A percentile compares a stretch with the other conserved stretches of the same genome.
Conservation (phyloP, 805 yeast species). For the Blastobotrys robertii region DNA sequence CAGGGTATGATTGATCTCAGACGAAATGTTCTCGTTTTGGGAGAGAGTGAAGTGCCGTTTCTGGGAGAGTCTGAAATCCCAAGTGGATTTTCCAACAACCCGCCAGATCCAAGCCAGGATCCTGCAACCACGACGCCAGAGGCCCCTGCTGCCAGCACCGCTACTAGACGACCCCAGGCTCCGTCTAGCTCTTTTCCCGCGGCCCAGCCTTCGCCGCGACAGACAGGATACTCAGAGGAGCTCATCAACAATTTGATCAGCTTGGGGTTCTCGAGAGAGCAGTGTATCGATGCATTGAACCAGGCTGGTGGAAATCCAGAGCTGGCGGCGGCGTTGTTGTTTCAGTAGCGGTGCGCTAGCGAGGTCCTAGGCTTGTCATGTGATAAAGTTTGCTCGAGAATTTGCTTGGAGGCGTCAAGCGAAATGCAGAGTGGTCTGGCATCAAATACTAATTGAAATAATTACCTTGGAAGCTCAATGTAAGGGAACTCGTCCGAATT, state of each 20-base stretch:
- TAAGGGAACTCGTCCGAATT: too few relatives aligned
- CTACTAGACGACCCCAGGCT: slow-evolving; percentile 6
- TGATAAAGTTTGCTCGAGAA: too few relatives aligned
- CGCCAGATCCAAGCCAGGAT: neutral
- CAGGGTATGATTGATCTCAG: slow-evolving; percentile 73
- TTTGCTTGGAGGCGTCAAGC: too few relatives aligned
- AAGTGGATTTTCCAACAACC: slow-evolving; percentile 22
- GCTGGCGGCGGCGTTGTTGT: slow-evolving; percentile 72
- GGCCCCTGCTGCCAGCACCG: slow-evolving; percentile 18
- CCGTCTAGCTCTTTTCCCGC: slow-evolving; percentile 9
- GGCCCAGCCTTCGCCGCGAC: slow-evolving; percentile 5
- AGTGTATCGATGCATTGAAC: slow-evolving; percentile 56
- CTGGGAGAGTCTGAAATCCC: slow-evolving; percentile 66
- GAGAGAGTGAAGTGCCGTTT: slow-evolving; percentile 63
- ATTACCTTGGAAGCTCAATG: too few relatives aligned
- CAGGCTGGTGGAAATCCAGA: slow-evolving; percentile 72
- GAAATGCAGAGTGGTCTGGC: too few relatives aligned
- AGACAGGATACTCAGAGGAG: slow-evolving; percentile 25
- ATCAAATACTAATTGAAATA: too few relatives aligned
- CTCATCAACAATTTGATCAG: slow-evolving; percentile 40
- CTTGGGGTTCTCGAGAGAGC: slow-evolving; percentile 61
- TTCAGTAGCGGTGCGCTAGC: slow-evolving; percentile 20
- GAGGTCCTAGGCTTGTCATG: too few relatives aligned
- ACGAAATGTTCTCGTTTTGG: slow-evolving; percentile 54
- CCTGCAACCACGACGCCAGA: slow-evolving; percentile 17